Base-by-base conservation (phyloP, 169 alveolate species). In the Plasmodium blacklocki region DNA sequence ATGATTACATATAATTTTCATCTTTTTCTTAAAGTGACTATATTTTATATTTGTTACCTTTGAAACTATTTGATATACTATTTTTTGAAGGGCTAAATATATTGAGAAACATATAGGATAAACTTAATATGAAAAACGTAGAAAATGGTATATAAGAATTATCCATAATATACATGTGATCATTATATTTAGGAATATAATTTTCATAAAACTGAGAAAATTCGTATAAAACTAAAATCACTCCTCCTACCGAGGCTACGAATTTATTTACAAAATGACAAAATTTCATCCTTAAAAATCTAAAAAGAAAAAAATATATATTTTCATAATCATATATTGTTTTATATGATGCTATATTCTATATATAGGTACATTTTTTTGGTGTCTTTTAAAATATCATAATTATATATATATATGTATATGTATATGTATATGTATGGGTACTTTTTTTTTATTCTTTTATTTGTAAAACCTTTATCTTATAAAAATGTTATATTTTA, bases 221-320 rank as follows among this genome's bases (percentile, higher is more conserved):
- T 7, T 78, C 78, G 15, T 78, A 78, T 9, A 45, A 59, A 64
- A 78, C 70, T 50, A 78, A 50, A 43, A 78, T 66, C 4, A 78
- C 60, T 12, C 89, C 89, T 19, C 89, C 89, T 14, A 66, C 39
- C 7, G 89, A 19, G 50, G 89, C 75, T 50, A 78, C 11, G 58
- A 78, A n/a, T 45, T 52, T 63, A 70, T 78, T 64, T 66, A 78
- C n/a, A 52, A 49, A 43, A 23, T 47, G 54, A 66, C 43, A 78
- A 32, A 78, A 11, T 23, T 52, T 50, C 89, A 78, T 78, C 21
- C 63, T 78, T 78, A 56, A 26, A 59, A 66, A 19, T 54, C 68
- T 54, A 19, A 23, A 52, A 52, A 50, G 45, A 49, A 70, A 66
- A 76, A 59, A 39, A 73, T 14, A 63, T 63, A 62, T 12, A 12